These are phyloP conservation scores for Globisporangium cystogenes DNA, from an alignment of 352 stramenopile genomes.

Conservation along the genomic window DNA sequence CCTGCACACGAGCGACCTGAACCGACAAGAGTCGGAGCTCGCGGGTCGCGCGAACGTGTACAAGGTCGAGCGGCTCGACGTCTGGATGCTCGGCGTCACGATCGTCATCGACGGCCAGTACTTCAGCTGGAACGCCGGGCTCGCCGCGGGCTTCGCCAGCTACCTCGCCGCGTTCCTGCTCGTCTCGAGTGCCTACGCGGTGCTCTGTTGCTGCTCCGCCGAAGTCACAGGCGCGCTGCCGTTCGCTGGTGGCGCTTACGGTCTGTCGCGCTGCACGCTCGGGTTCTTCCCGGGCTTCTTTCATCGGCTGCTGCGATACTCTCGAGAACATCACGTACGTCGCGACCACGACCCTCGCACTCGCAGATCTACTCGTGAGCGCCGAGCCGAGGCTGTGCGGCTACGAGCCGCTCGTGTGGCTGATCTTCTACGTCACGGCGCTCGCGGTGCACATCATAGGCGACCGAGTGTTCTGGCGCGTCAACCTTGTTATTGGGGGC, in stretches of 20 bases:
- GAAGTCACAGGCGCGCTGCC: constrained; percentile 26
- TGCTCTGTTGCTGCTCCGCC: constrained; percentile 21
- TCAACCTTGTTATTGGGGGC: no score
- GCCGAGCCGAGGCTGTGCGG: no score
- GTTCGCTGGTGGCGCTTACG: constrained; percentile 30
- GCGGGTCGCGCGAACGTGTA: no score
- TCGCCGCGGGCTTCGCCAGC: constrained; percentile 16
- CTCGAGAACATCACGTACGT: constrained; percentile 32
- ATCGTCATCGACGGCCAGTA: constrained; percentile 32
- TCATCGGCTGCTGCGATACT: constrained; percentile 23
- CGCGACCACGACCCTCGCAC: neutral
- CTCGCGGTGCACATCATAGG: no score
- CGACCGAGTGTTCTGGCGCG: no score
- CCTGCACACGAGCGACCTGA: no score
- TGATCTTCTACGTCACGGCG: no score
- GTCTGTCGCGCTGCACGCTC: constrained; percentile 23
- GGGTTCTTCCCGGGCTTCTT: constrained; percentile 26
- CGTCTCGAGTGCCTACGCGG: constrained; percentile 21
- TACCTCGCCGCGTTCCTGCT: constrained; percentile 20
- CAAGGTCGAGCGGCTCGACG: no score
- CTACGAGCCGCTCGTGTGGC: no score
- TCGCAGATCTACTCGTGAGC: no score
- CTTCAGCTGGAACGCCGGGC: constrained; percentile 29
- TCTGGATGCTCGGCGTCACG: constrained; percentile 26
- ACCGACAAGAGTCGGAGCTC: no score